Evolutionary conservation across 345 rosid species (phyloP).

Genomic region (Hibiscus syriacus): DNA sequence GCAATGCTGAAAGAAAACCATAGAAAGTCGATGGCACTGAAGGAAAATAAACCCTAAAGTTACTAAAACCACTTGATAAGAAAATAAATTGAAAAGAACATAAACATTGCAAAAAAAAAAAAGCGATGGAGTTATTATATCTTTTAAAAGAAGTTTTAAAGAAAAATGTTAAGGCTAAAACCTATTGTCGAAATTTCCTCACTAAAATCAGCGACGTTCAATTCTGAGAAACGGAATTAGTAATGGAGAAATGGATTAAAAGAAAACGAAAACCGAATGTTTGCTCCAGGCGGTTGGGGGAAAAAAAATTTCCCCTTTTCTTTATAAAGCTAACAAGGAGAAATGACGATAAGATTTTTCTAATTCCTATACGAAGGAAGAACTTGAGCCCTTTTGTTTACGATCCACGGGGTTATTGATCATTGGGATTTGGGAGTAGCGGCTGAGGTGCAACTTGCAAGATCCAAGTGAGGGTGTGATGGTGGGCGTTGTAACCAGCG

Average conservation of each 20-base stretch:
- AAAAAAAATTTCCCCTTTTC: background rate
- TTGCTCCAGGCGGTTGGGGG: constrained; percentile 8
- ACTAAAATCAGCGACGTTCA: background rate
- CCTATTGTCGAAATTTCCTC: background rate
- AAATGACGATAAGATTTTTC: background rate
- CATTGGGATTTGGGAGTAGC: background rate
- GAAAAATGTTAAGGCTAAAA: background rate
- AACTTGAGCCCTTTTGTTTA: background rate
- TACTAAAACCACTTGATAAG: background rate
- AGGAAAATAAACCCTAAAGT: background rate
- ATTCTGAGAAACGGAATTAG: background rate
- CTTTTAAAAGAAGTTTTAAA: background rate
- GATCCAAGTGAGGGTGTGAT: background rate
- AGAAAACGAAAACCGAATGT: background rate
- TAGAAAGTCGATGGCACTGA: background rate
- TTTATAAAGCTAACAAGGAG: background rate
- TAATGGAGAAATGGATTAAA: background rate
- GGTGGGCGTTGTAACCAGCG: background rate
- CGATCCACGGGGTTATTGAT: background rate
- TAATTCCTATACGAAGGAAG: background rate
- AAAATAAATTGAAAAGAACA: background rate
- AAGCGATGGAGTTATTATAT: background rate
- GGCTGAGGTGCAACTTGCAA: background rate
- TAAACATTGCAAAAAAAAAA: background rate
- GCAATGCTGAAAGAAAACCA: background rate